Conservation (phyloP, 768 basidiomycete genomes). For the Suillus americanus region DNA sequence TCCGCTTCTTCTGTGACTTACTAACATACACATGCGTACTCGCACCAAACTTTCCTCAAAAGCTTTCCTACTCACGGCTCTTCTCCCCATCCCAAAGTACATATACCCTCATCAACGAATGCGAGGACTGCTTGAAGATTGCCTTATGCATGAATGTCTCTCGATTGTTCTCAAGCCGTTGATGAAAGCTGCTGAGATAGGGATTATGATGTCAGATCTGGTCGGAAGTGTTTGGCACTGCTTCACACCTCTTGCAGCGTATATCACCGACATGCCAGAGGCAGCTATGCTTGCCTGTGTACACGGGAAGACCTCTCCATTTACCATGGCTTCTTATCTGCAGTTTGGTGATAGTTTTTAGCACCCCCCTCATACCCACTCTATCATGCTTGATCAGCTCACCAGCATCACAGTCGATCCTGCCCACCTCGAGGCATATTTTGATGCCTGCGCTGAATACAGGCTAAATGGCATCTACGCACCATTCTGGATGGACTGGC, state of each 20-base stretch:
- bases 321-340: conserved; percentile 29
- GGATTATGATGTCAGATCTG: conserved; percentile 20
- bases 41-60: conserved; percentile 28
- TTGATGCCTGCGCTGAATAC: background rate
- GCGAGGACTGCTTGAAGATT: conserved; percentile 21
- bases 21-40: conserved; percentile 29
- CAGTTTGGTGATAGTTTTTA: conserved; percentile 31
- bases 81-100: conserved; percentile 31
- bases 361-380: conserved; percentile 25
- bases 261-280: conserved; percentile 12
- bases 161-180: conserved; percentile 16
- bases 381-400: conserved; percentile 28
- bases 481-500: conserved; percentile 40
- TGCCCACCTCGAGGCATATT: conserved; percentile 9
- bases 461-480: conserved; percentile 10
- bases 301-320: conserved; percentile 27
- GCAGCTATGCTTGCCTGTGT: conserved; percentile 7
- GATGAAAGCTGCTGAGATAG: conserved; percentile 17
- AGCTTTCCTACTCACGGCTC: conserved; percentile 24
- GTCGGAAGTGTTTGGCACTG: conserved; percentile 13
- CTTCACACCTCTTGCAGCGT: conserved; percentile 26
- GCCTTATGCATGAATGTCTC: conserved; percentile 24
- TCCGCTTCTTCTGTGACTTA: conserved; percentile 30
- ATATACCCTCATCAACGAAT: conserved; percentile 16
- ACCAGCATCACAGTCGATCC: conserved; percentile 22